Conservation (phyloP, 2,329 filamentous ascomycete species). For the Nigrospora oryzae region DNA sequence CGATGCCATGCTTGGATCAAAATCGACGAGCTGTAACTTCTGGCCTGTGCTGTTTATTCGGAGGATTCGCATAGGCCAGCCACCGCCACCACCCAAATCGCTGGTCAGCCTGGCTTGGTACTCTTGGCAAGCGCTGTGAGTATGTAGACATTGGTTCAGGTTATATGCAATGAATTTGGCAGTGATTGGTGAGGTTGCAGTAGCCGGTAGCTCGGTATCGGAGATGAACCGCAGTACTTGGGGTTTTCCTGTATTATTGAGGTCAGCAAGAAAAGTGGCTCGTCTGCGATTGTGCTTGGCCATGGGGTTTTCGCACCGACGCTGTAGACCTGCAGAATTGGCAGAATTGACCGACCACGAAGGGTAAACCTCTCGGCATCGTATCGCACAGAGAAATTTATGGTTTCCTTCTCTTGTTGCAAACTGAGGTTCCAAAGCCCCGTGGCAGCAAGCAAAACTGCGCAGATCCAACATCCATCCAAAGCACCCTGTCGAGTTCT, state of each 20-base stretch:
- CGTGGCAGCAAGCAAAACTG: not conserved
- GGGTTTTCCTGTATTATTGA: not conserved
- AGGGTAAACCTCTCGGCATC: slow-evolving; percentile 1
- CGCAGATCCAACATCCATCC: slow-evolving; percentile 1
- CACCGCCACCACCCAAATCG: not conserved
- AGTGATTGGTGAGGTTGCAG: not conserved
- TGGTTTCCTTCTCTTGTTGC: not conserved
- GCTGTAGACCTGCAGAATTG: slow-evolving; percentile 1
- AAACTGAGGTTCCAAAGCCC: not conserved
- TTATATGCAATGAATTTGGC: slow-evolving; percentile 2
- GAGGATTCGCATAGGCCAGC: slow-evolving; percentile 1
- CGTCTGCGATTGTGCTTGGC: no score
- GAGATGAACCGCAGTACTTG: not conserved
- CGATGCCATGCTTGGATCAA: not conserved
- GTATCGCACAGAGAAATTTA: slow-evolving; percentile 1
- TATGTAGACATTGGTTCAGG: not conserved
- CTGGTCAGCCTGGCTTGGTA: not conserved
- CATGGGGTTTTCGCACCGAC: not conserved
- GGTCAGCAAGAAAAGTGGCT: not conserved
- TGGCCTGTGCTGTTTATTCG: not conserved
- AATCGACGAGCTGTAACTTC: not conserved
- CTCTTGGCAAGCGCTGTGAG: not conserved
- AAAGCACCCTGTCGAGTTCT: not conserved
- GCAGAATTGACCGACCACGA: not conserved
- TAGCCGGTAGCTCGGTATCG: not conserved